A percentile compares a stretch with the other conserved stretches of the same genome.
Evolutionary conservation across 345 rosid genomes (phyloP).

Genomic region (Psidium guajava): DNA sequence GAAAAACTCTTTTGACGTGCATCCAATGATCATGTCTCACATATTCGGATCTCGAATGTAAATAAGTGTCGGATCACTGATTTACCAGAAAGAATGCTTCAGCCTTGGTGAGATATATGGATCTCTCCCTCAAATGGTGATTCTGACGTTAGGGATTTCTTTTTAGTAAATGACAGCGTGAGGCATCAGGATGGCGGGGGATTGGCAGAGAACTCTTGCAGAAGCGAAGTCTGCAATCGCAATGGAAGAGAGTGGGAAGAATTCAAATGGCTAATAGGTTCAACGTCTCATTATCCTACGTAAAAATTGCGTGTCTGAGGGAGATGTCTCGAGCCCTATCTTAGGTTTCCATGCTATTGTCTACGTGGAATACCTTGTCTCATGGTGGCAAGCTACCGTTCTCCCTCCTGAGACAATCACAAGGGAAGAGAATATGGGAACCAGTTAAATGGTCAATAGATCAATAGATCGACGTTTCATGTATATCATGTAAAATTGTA

Average conservation of each 20-base stretch:
- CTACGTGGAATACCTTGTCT: not conserved
- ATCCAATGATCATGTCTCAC: not conserved
- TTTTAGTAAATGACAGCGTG: not conserved
- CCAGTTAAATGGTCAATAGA: not conserved
- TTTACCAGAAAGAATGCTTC: not conserved
- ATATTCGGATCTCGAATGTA: not conserved
- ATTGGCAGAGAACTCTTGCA: not conserved
- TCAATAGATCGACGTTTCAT: not conserved
- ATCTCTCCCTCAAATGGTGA: not conserved
- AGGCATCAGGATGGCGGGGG: not conserved
- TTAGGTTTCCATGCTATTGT: not conserved
- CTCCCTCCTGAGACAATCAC: not conserved
- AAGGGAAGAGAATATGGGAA: not conserved
- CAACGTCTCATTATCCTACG: too few species aligned
- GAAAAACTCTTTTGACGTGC: not conserved
- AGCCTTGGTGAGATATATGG: not conserved
- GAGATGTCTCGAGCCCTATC: too few species aligned
- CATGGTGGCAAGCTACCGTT: not conserved
- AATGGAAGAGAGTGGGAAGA: too few species aligned
- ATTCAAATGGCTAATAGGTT: too few species aligned
- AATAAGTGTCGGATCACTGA: not conserved
- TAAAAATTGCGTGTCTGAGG: too few species aligned
- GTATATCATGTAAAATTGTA: not conserved
- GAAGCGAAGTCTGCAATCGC: not conserved
- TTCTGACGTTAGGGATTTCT: not conserved